Evolutionary conservation across 495 filamentous ascomycete species (phyloP).

Genomic region (Apodospora peruviana): DNA sequence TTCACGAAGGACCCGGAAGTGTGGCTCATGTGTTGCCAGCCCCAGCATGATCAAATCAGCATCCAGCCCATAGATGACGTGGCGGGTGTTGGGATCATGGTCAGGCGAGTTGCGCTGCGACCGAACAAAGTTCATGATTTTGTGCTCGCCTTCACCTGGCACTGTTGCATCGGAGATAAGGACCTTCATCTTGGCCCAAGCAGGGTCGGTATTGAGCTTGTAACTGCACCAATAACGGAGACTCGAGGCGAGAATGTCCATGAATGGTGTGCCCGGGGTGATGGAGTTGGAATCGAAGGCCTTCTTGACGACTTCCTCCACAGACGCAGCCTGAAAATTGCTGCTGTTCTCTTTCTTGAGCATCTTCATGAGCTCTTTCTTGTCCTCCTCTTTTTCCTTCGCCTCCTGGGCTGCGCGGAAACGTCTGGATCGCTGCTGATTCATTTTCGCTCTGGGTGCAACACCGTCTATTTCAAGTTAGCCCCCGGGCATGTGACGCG

Average conservation of each 20-base stretch:
- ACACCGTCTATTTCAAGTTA: constrained; percentile 69
- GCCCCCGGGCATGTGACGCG: constrained; percentile 1
- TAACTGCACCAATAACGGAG: constrained; percentile 94
- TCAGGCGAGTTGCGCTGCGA: constrained; percentile 85
- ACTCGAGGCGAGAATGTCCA: constrained; percentile 90
- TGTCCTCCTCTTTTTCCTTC: constrained; percentile 87
- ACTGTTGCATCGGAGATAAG: constrained; percentile 98
- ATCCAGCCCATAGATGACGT: constrained; percentile 94
- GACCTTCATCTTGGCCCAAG: constrained; percentile 95
- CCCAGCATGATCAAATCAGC: constrained; percentile 99
- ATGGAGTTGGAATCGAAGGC: constrained; percentile 98
- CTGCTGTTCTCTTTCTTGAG: constrained; percentile 66
- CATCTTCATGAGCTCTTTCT: constrained; percentile 76
- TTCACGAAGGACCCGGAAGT: constrained; percentile 94
- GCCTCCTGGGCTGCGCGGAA: constrained; percentile 94
- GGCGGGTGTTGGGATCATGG: constrained; percentile 93
- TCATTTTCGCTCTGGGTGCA: constrained; percentile 93
- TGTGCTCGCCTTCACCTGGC: constrained; percentile 97
- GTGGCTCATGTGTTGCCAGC: constrained; percentile 92
- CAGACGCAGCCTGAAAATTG: constrained; percentile 51
- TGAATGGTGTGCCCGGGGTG: constrained; percentile 96
- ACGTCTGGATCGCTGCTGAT: constrained; percentile 86
- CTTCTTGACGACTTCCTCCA: constrained; percentile 70
- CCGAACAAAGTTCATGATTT: constrained; percentile 98
- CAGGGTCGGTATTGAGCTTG: constrained; percentile 93